Percentiles rank a stretch among this genome's conserved stretches.
Evolutionary conservation across 345 rosid genomes (phyloP).

Genomic region (Brassica incana): DNA sequence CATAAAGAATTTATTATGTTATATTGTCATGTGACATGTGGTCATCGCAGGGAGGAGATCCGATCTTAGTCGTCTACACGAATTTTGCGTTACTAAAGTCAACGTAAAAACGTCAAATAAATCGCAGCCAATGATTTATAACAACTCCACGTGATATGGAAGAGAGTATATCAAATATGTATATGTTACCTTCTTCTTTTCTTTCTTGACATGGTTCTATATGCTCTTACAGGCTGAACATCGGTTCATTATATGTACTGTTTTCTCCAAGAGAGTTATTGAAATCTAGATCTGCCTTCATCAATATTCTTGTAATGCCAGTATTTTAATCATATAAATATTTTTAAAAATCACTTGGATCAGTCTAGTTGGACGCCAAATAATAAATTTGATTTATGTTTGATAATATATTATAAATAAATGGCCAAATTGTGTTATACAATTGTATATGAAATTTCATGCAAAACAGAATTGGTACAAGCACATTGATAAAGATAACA

Average conservation of each 20-base stretch:
- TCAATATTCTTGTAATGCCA: not conserved
- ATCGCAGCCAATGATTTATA: not conserved
- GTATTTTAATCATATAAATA: not conserved
- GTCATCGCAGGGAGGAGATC: not conserved
- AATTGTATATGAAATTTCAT: not conserved
- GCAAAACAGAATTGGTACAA: not conserved
- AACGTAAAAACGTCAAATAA: not conserved
- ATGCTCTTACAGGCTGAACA: not conserved
- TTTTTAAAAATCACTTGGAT: not conserved
- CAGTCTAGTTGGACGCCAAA: not conserved
- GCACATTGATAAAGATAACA: not conserved
- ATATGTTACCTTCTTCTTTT: not conserved
- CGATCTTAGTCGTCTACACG: not conserved
- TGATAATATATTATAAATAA: not conserved
- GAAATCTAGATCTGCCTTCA: not conserved
- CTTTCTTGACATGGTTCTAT: not conserved
- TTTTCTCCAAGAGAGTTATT: not conserved
- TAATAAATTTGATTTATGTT: not conserved
- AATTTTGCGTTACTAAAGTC: not conserved
- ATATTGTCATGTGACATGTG: not conserved
- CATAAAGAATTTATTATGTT: not conserved
- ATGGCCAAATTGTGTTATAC: not conserved
- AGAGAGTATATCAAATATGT: not conserved
- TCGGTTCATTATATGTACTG: not conserved
- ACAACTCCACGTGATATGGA: not conserved